Evolutionary conservation across 345 rosid genomes (phyloP).

Genomic region (thale cress (Arabidopsis thaliana)): DNA sequence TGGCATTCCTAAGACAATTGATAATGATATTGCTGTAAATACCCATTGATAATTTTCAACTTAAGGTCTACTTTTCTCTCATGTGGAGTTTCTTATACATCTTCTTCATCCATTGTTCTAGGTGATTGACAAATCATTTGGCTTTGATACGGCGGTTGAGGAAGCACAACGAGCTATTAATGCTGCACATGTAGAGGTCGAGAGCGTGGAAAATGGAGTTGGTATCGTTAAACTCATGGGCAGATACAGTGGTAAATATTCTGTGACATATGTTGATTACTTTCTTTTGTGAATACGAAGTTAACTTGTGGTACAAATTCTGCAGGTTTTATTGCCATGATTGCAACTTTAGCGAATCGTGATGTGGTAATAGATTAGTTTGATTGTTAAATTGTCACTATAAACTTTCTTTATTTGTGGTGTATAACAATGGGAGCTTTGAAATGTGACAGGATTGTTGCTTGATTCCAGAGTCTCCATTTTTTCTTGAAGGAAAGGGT

Average conservation of each 20-base stretch:
- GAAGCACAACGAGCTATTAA: conserved; percentile 97
- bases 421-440: conserved; percentile 26
- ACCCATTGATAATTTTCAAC: conserved; percentile 27
- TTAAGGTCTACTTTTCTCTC: not conserved
- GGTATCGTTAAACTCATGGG: conserved; percentile 98
- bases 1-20: conserved; percentile 91
- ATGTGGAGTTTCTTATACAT: conserved; percentile 24
- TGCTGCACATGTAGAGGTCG: conserved; percentile 97
- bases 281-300: conserved; percentile 1
- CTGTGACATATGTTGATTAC: conserved; percentile 12
- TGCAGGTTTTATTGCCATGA: conserved; percentile 94
- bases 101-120: conserved; percentile 37
- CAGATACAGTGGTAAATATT: conserved; percentile 85
- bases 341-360: conserved; percentile 91
- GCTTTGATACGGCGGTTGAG: conserved; percentile 97
- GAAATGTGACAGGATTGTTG: conserved; percentile 83
- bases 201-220: conserved; percentile 96
- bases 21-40: conserved; percentile 89
- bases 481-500: conserved; percentile 85
- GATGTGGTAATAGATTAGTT: conserved; percentile 70
- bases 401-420: not conserved
- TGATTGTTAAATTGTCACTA: conserved; percentile 14
- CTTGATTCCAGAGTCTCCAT: conserved; percentile 97
- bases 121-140: conserved; percentile 98
- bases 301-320: not conserved